Percentiles rank a stretch among this genome's conserved stretches.
These are phyloP conservation scores for Pseudozyma sp. DNA, from an alignment of 1,284 basidiomycete genomes.

Conservation along the genomic window DNA sequence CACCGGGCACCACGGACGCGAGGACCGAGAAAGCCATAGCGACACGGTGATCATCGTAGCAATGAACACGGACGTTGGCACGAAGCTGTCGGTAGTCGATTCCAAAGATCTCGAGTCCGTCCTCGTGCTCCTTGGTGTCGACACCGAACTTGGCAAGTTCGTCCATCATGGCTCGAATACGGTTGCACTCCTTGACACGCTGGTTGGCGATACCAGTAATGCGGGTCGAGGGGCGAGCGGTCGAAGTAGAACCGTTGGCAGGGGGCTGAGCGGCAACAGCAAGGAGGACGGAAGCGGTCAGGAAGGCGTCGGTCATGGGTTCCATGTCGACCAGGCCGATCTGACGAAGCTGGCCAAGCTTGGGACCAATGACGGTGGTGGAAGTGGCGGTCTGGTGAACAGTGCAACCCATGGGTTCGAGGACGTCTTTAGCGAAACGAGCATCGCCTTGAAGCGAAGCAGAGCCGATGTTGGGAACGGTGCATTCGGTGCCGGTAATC, in stretches of 20 bases:
- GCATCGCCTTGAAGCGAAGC: slow-evolving; percentile 95
- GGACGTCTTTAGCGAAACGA: slow-evolving; percentile 89
- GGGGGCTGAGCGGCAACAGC: slow-evolving; percentile 74
- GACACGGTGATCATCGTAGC: slow-evolving; percentile 98
- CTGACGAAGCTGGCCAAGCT: slow-evolving; percentile 81
- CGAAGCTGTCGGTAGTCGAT: slow-evolving; percentile 74
- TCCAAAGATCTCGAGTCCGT: slow-evolving; percentile 91
- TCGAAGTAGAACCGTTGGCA: slow-evolving; percentile 63
- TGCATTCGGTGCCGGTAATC: slow-evolving; percentile 93
- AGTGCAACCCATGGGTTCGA: slow-evolving; percentile 93
- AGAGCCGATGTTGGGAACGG: slow-evolving; percentile 90
- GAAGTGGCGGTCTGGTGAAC: slow-evolving; percentile 87
- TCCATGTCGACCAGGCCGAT: slow-evolving; percentile 96
- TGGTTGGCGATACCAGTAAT: slow-evolving; percentile 98
- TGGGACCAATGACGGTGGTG: slow-evolving; percentile 93
- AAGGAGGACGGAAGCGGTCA: slow-evolving; percentile 91
- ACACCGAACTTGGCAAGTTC: slow-evolving; percentile 96
- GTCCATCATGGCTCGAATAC: slow-evolving; percentile 96
- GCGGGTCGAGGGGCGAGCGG: slow-evolving; percentile 73
- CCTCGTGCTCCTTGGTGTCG: slow-evolving; percentile 88
- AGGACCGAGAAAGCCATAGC: slow-evolving; percentile 98
- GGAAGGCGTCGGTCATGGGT: slow-evolving; percentile 99
- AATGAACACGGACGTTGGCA: slow-evolving; percentile 82
- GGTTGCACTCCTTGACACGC: slow-evolving; percentile 97
- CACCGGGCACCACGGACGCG: slow-evolving; percentile 78